Evolutionary conservation across 345 rosid genomes (phyloP), one percentile per base, ranked within the genome.

Genomic region (Gossypium turneri): DNA sequence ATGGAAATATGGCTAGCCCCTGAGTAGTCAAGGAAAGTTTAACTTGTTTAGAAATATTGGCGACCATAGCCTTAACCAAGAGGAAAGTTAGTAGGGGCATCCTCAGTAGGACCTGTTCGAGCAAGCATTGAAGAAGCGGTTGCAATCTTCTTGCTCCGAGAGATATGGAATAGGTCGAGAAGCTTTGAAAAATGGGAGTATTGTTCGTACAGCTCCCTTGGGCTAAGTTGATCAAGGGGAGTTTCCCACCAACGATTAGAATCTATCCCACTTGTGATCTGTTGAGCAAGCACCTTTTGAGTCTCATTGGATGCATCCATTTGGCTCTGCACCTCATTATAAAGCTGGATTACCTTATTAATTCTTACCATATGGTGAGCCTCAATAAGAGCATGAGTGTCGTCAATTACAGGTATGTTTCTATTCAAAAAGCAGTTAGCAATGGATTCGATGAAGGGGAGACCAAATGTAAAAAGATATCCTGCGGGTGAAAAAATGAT

Each of bases 401-500:
- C 41, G 11, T 67, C 74, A 16, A 27, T 25, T 2, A 60, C 19
- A 10, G 53, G 25, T 0, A 72, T 44, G 34, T 38, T 61, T 1
- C 15, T 19, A 2, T 79, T 69, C 6, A 79, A 25, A 66, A 78
- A 79, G 24, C 79, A 77, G 9, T 58, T 74, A 8, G 63, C 70
- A 11, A 75, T 62, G 1, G 56, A 57, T 6, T 79, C 78, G 1
- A 81, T 24, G 1, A 83, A 86, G 0, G 90, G 87, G 74, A 80
- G 77, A 6, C 81, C 83, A 55, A 79, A 85, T 0, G 84, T 55
- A 45, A 67, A 86, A 0, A 85, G 74, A 57, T 74, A 83, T 25
- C 87, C 82, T 0, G 81, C 3, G 0, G 86, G 82, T 1, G 86
- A 83, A 43, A 79, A 86, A 20, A 79, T 73, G 17, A 82, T 41